phyloP scores from a whole-genome alignment of 2,329 filamentous ascomycete species.

The Ophiocordyceps australis region DNA sequence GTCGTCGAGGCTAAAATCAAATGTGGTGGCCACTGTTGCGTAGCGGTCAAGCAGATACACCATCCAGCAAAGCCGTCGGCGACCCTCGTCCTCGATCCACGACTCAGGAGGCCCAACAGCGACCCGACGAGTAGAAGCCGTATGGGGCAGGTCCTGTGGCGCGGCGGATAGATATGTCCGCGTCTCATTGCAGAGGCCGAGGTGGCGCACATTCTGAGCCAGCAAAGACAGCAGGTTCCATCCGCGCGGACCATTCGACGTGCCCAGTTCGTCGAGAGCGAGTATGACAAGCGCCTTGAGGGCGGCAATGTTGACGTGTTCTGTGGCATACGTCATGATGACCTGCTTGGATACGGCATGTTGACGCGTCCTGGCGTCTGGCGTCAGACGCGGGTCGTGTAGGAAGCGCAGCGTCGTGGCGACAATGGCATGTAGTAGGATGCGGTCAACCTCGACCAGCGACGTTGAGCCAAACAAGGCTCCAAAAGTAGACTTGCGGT shows the following conservation, averaged over 20 bases:
- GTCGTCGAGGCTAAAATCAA: constrained; percentile 23
- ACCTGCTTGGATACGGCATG: constrained; percentile 18
- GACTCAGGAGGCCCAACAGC: constrained; percentile 17
- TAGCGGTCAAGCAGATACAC: constrained; percentile 25
- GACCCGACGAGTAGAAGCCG: constrained; percentile 16
- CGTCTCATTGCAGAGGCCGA: constrained; percentile 19
- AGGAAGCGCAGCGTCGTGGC: constrained; percentile 22
- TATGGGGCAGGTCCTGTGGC: constrained; percentile 13
- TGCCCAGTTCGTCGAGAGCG: constrained; percentile 20
- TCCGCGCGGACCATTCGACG: constrained; percentile 21
- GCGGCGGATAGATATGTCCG: constrained; percentile 16
- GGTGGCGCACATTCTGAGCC: constrained; percentile 18
- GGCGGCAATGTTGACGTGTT: constrained; percentile 19
- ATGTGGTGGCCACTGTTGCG: constrained; percentile 20
- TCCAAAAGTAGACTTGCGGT: constrained; percentile 21
- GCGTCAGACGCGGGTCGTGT: constrained; percentile 17
- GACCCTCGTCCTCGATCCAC: constrained; percentile 25
- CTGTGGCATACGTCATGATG: constrained; percentile 22
- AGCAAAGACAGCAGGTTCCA: constrained; percentile 22
- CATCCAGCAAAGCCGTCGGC: constrained; percentile 23
- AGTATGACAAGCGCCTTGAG: constrained; percentile 21
- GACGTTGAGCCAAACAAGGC: constrained; percentile 21
- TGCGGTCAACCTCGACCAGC: constrained; percentile 17
- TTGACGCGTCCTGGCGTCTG: constrained; percentile 18
- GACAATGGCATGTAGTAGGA: constrained; percentile 23